Evolutionary conservation across 2,329 filamentous ascomycete species (phyloP).

Genomic region (Aspergillus ustus): DNA sequence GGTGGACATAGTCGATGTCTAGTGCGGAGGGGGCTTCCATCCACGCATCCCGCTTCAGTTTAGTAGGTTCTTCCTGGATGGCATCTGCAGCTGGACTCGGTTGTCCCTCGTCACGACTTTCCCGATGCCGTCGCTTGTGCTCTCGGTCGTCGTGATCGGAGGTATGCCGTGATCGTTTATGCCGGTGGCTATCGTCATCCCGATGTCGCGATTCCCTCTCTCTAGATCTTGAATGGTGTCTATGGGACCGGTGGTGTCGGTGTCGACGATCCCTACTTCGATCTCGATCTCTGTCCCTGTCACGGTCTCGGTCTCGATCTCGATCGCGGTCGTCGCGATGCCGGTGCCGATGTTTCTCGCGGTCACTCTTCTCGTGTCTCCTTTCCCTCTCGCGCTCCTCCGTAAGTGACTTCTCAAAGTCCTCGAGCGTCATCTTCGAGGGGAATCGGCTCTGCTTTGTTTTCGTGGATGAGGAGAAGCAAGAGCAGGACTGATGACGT

Average conservation of each 20-base stretch:
- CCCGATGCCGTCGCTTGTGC: conserved; percentile 54
- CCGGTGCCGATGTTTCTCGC: conserved; percentile 39
- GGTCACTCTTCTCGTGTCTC: conserved; percentile 43
- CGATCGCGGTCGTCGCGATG: conserved; percentile 34
- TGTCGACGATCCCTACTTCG: conserved; percentile 47
- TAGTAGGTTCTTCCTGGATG: conserved; percentile 47
- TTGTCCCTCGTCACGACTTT: conserved; percentile 48
- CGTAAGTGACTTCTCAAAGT: conserved; percentile 79
- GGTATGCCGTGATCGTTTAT: conserved; percentile 67
- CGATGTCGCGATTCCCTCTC: conserved; percentile 45
- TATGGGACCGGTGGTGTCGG: conserved; percentile 51
- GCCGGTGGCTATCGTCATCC: conserved; percentile 61
- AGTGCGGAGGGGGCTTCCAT: conserved; percentile 87
- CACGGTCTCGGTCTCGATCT: conserved; percentile 35
- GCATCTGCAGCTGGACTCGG: conserved; percentile 33
- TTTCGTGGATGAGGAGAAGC: conserved; percentile 15
- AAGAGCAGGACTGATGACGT: conserved; percentile 27
- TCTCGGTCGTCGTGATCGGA: conserved; percentile 57
- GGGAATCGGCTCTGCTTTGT: conserved; percentile 1
- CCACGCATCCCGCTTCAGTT: conserved; percentile 79
- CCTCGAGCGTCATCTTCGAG: conserved; percentile 62
- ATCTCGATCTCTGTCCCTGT: conserved; percentile 39
- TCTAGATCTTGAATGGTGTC: conserved; percentile 43
- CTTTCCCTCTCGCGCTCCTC: conserved; percentile 56
- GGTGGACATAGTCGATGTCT: conserved; percentile 74